phyloP scores from a whole-genome alignment of 2,329 filamentous ascomycete genomes.

The Stemphylium lycopersici region DNA sequence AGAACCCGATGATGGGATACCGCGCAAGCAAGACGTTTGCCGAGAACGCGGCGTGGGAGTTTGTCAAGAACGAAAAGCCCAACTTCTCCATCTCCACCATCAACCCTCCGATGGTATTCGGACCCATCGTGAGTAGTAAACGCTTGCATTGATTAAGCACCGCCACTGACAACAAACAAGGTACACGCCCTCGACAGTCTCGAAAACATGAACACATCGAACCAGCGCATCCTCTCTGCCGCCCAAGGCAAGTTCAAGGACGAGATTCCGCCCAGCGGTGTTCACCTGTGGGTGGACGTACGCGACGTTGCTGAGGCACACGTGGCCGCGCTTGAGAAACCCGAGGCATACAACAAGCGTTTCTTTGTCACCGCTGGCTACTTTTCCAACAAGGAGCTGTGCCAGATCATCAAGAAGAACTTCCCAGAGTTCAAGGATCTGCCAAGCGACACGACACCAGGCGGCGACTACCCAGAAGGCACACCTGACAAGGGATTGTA shows the following conservation, averaged over 20 bases:
- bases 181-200: constrained; percentile 66
- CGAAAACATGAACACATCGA: constrained; percentile 74
- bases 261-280: constrained; percentile 63
- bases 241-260: constrained; percentile 67
- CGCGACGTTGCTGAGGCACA: constrained; percentile 67
- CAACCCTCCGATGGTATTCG: constrained; percentile 58
- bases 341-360: constrained; percentile 64
- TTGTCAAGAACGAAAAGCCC: constrained; percentile 58
- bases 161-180: constrained; percentile 25
- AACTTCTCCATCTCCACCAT: constrained; percentile 58
- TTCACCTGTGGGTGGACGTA: constrained; percentile 57
- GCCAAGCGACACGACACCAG: constrained; percentile 51
- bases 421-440: constrained; percentile 62
- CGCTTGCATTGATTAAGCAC: neutral
- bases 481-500: constrained; percentile 51
- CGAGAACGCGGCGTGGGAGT: constrained; percentile 61
- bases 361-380: constrained; percentile 66
- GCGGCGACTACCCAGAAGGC: constrained; percentile 55
- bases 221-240: constrained; percentile 68
- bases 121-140: constrained; percentile 52
- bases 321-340: constrained; percentile 63
- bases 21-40: constrained; percentile 68
- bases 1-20: constrained; percentile 54
- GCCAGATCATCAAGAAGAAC: constrained; percentile 60
- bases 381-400: constrained; percentile 67